Evolutionary conservation across 139 green algal species (phyloP), one percentile per base, ranked within the genome.

Genomic region (Ettlia oleoabundans): DNA sequence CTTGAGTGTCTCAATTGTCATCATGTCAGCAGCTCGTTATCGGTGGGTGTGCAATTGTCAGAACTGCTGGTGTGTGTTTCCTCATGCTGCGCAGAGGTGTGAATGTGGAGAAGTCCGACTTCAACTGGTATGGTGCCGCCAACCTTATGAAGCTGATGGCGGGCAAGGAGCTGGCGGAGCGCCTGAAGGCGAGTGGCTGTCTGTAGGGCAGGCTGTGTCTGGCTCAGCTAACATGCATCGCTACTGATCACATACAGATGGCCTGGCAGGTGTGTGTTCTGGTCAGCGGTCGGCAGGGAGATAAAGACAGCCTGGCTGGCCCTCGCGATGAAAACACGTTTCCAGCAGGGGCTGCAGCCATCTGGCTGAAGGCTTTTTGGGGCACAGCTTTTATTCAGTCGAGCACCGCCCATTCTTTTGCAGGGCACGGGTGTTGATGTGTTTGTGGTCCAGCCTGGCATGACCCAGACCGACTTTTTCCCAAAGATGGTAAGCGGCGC

Each of bases 381-480:
- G n/a, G n/a, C n/a, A n/a, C n/a, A n/a, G n/a, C n/a, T n/a, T n/a
- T n/a, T n/a, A n/a, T n/a, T n/a, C n/a, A n/a, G n/a, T n/a, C n/a
- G n/a, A n/a, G n/a, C n/a, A n/a, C n/a, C 61, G 21, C 13, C 61
- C 24, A 3, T n/a, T 67, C 28, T 32, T 19, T 67, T 42, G n/a
- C 79, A 88, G 84, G 84, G 78, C 13, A 83, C 65, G 21, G 80
- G 66, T 18, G 80, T 86, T 26, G 74, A 84, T 1, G 62, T 78
- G 55, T 86, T 85, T 75, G 38, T 66, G 2, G 68, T 83, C 5
- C 80, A 88, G 66, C 84, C 84, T 3, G 84, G 84, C 33, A 75
- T 86, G 43, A 73, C 75, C 33, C 52, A 78, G 7, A 86, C 84
- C 18, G 73, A 65, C 22, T 77, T 88, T 32, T 84, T 84, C 38